Evolutionary conservation across 306 rosid species (phyloP), one percentile per base, ranked within the genome.

Genomic region (Rubus idaeus): DNA sequence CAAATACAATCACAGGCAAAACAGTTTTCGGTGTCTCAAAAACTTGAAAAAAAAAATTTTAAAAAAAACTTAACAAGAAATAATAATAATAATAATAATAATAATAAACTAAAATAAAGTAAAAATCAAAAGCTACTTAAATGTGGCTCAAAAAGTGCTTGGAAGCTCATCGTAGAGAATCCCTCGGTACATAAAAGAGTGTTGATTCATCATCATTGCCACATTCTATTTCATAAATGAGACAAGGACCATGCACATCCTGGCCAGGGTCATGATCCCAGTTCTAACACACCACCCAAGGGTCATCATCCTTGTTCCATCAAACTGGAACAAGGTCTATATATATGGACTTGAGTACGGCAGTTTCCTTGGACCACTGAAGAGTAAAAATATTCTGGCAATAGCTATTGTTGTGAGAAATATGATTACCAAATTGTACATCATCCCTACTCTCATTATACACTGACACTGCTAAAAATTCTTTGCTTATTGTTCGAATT

Each of bases 91-190:
- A n/a, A n/a, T n/a, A n/a, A n/a, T n/a, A n/a, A n/a, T n/a, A n/a
- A n/a, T n/a, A n/a, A n/a, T n/a, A n/a, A n/a, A n/a, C n/a, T n/a
- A n/a, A n/a, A n/a, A n/a, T n/a, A n/a, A n/a, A n/a, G n/a, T n/a
- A n/a, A n/a, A n/a, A n/a, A n/a, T n/a, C n/a, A n/a, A n/a, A n/a
- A n/a, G n/a, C n/a, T n/a, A n/a, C n/a, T 23, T n/a, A 39, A 41
- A 73, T 41, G 42, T 55, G 52, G 67, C 68, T 73, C 44, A 73
- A 57, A 55, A 57, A 23, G 68, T 58, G 42, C 68, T 57, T 73
- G 68, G 45, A 21, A 73, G 53, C 40, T 73, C 55, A 4, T 42
- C 44, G 0, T 20, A 8, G 23, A 57, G 52, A 42, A 56, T 42
- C 55, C 53, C 44, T 73, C 55, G 4, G 68, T 41, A 42, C 42